Base-by-base conservation (phyloP, 2,329 filamentous ascomycete genomes). In the Sclerotinia glacialis region DNA sequence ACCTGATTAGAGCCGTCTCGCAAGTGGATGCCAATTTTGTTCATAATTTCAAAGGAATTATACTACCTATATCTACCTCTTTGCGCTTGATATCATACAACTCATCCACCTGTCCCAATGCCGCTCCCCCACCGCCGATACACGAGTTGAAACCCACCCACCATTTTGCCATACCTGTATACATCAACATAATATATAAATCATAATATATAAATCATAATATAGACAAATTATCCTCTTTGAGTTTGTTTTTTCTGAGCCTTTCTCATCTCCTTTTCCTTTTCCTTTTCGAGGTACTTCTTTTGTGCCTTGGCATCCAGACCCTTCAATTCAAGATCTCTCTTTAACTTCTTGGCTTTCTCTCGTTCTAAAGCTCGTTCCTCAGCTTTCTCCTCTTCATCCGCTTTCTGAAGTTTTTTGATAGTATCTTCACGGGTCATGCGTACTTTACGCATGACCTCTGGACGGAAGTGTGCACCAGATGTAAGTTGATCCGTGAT, bases 391-490 rank as follows among this genome's bases (percentile, higher is more conserved):
- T 88, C 85, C 69, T 91, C 92, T 71, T 97, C 92, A 64, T 89
- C 86, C 0, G 85, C 81, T 79, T 91, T 93, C 78, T 90, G 88
- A 75, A 99, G 87, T 80, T 90, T 90, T 76, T 85, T 85, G 74
- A 91, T 85, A 74, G 91, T 89, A 66, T 91, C 89, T 53, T 98
- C 94, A 70, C 95, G 92, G 44, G 88, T 89, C 69, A 82, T 82
- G 74, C 87, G 88, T 72, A 99, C 84, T 83, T 96, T 96, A 78
- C 91, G 91, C 77, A 89, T 81, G 44, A 97, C 93, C 82, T 98
- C 92, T 47, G 91, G 87, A 16, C 95, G 91, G 88, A 97, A 97
- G 79, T 92, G 93, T 14, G 87, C 93, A 34, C 80, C 80, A 66
- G 86, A 81, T 66, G 89, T 92, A 59, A 99, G 89, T 72, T 85